Base-by-base conservation (phyloP, 495 filamentous ascomycete species). In the Tuber melanosporum region DNA sequence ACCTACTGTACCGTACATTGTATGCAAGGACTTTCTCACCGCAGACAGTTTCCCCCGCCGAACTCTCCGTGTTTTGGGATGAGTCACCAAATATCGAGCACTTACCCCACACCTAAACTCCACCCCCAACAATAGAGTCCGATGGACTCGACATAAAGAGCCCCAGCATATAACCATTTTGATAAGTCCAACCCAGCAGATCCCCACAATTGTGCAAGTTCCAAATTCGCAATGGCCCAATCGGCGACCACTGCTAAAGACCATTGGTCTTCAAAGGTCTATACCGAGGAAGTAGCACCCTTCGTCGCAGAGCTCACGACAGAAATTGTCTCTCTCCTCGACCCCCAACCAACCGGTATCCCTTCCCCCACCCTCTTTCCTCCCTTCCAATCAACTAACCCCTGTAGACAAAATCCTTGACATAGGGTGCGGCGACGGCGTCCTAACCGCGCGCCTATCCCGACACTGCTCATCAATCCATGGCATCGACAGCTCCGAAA, bases 391-490 rank as follows among this genome's bases (percentile, higher is more conserved):
- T 73, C 6, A n/a, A 43, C 70, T 66, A 75, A 71, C 76, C 26
- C 57, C 82, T 17, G 81, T 69, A 80, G 91, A 93, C 81, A 84
- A 19, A 49, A 88, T 94, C 79, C 86, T 94, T 22, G 92, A 94
- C 82, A 83, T 94, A 44, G 92, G 92, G 32, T 94, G 92, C 80
- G 92, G 92, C 46, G 92, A 94, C 81, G 92, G 91, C 57, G 84
- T 89, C 39, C 86, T 94, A 73, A 90, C 91, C 36, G 81, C 88
- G 8, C 79, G 89, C 26, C 86, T 93, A 70, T 86, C 87, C 39
- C 81, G 85, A 14, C 82, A 84, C 66, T 85, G 82, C 19, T 83
- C 85, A 1, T 83, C 84, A 45, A 86, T 94, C 39, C 85, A 90
- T 74, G 92, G 91, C 36, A 83, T 92, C 22, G 92, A 94, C 81